phyloP scores from a whole-genome alignment of 2,329 filamentous ascomycete genomes.

The Metarhizium album region DNA sequence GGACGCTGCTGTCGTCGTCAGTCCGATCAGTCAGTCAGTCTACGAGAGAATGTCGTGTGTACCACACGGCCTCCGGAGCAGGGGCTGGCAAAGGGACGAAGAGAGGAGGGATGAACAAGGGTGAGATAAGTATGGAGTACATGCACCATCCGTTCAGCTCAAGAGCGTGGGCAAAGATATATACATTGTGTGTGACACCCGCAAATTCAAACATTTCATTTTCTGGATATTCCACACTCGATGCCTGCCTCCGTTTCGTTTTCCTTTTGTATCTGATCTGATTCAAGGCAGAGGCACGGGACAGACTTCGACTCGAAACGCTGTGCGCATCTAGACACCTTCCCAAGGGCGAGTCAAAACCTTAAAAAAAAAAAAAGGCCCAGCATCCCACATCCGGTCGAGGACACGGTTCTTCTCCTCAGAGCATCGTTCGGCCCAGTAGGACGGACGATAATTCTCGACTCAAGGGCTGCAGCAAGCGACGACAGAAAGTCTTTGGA shows the following conservation, averaged over 20 bases:
- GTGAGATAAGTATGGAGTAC: conserved; percentile 2
- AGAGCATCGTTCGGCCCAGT: not conserved
- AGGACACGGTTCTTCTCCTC: not conserved
- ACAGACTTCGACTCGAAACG: not conserved
- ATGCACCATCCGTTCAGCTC: conserved; percentile 3
- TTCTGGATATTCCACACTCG: conserved; percentile 1
- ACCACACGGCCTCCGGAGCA: not conserved
- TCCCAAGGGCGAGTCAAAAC: not conserved
- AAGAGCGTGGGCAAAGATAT: conserved; percentile 8
- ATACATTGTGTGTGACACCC: conserved; percentile 10
- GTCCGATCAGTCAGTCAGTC: not conserved
- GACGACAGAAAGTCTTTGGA: not conserved
- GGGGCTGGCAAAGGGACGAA: not conserved
- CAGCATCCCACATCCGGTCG: not conserved
- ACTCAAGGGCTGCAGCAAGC: not conserved
- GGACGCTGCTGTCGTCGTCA: not conserved
- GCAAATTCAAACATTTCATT: conserved; percentile 1
- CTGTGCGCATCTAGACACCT: not conserved
- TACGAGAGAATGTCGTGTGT: conserved; percentile 4
- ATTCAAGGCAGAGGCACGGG: not conserved
- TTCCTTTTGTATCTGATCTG: conserved; percentile 2
- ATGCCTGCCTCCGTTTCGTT: not conserved
- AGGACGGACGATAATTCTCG: not conserved
- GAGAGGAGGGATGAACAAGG: conserved; percentile 3
- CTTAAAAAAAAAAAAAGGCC: no score